Evolutionary conservation across 805 yeast genomes (phyloP).

Genomic region (Myxozyma udenii): DNA sequence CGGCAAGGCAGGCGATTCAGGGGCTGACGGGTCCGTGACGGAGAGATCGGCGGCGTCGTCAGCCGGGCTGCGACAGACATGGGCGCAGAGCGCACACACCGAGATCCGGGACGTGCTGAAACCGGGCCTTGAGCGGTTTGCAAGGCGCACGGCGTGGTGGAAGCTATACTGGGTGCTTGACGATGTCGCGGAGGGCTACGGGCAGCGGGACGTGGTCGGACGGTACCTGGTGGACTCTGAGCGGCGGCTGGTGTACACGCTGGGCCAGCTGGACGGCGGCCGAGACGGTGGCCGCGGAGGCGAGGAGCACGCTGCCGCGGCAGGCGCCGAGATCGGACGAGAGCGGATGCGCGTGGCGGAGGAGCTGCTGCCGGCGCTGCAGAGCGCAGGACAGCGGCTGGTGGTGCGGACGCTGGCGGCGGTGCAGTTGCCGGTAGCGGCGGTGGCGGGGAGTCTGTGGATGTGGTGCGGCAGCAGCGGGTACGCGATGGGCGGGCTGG

Average conservation of each 20-base stretch:
- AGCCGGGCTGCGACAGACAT: conserved; percentile 21
- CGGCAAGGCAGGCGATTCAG: conserved; percentile 28
- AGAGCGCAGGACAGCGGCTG: conserved; percentile 34
- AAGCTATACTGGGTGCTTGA: conserved; percentile 40
- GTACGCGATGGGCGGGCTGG: conserved; percentile 40
- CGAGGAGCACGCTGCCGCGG: conserved; percentile 3
- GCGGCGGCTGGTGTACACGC: conserved; percentile 34
- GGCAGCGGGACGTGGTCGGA: conserved; percentile 22
- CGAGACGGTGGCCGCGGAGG: background rate
- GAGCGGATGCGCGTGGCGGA: conserved; percentile 5
- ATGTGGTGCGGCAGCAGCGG: conserved; percentile 35
- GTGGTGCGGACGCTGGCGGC: conserved; percentile 35
- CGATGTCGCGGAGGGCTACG: conserved; percentile 36
- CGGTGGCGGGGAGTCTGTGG: conserved; percentile 37
- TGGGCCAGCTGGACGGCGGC: conserved; percentile 34
- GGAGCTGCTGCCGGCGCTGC: conserved; percentile 30
- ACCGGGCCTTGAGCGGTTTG: conserved; percentile 29
- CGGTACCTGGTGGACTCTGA: conserved; percentile 36
- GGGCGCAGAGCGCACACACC: conserved; percentile 41
- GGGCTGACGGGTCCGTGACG: too few relatives aligned
- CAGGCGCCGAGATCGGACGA: conserved; percentile 7
- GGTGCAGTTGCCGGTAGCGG: conserved; percentile 39
- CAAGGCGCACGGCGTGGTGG: conserved; percentile 38
- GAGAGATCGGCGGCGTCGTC: background rate
- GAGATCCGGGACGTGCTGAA: conserved; percentile 40